Conservation (phyloP, 2,329 filamentous ascomycete genomes). For the Sporothrix phasma region DNA sequence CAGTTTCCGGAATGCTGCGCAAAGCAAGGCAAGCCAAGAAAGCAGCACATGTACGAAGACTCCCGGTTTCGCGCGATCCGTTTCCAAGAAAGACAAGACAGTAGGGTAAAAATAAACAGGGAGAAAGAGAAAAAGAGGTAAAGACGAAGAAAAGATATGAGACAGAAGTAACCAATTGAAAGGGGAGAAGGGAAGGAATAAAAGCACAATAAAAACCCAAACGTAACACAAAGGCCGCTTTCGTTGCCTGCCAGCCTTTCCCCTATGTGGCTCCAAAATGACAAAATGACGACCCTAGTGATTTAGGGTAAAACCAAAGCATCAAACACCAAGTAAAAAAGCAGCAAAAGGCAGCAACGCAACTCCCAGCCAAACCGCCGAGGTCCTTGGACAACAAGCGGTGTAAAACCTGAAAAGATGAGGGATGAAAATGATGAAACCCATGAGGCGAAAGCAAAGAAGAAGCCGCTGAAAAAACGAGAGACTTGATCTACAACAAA, state of each 20-base stretch:
- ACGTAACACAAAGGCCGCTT: conserved; percentile 11
- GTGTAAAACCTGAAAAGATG: conserved; percentile 6
- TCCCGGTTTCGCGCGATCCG: neutral
- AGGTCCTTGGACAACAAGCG: neutral
- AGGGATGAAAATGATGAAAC: conserved; percentile 4
- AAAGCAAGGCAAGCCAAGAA: conserved; percentile 2
- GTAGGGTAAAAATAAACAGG: neutral
- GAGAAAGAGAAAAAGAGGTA: neutral
- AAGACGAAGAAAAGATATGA: conserved; percentile 4
- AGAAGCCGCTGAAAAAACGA: conserved; percentile 16
- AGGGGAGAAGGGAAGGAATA: neutral
- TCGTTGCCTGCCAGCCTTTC: conserved; percentile 13
- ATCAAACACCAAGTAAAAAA: conserved; percentile 15
- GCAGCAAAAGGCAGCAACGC: neutral
- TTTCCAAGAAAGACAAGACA: conserved; percentile 13
- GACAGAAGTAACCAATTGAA: neutral
- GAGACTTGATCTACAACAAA: conserved; percentile 38
- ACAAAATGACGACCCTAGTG: conserved; percentile 7
- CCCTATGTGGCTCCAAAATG: conserved; percentile 10
- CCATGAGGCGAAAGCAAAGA: conserved; percentile 1
- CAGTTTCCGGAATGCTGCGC: conserved; percentile 8
- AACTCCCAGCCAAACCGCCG: conserved; percentile 2
- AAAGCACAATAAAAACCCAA: conserved; percentile 6
- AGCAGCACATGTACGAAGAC: neutral
- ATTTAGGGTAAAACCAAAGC: conserved; percentile 7